These are phyloP conservation scores for Dujonia santamariae DNA, from an alignment of 1,139 yeast genomes.

Conservation along the genomic window DNA sequence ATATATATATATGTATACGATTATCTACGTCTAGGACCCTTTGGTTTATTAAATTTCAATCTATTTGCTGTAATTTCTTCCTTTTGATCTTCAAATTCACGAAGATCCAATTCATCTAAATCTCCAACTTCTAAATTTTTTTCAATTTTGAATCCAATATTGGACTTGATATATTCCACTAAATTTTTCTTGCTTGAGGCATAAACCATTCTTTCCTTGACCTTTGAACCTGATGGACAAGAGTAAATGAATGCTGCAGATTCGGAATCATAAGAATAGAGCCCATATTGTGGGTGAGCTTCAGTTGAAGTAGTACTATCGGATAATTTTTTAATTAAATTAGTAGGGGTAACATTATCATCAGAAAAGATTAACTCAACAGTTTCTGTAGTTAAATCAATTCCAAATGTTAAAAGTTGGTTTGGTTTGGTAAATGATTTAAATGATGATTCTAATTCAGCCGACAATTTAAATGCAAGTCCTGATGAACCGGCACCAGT, in stretches of 20 bases:
- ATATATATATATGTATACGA: constrained; percentile 2
- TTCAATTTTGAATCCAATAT: constrained; percentile 24
- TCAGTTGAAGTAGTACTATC: constrained; percentile 6
- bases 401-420: constrained; percentile 28
- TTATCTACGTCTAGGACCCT: constrained; percentile 52
- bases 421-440: constrained; percentile 12
- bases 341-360: constrained; percentile 15
- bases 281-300: constrained; percentile 49
- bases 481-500: constrained; percentile 10
- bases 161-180: constrained; percentile 43
- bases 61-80: constrained; percentile 15
- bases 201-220: constrained; percentile 88
- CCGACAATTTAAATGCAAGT: constrained; percentile 28
- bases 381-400: constrained; percentile 27
- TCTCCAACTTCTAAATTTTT: constrained; percentile 67
- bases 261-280: constrained; percentile 40
- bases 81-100: constrained; percentile 21
- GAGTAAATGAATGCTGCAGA: constrained; percentile 65
- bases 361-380: constrained; percentile 19
- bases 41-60: constrained; percentile 49
- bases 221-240: constrained; percentile 88
- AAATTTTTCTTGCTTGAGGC: constrained; percentile 80
- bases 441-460: constrained; percentile 22
- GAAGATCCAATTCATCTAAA: constrained; percentile 56
- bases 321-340: constrained; percentile 22